Evolutionary conservation across 768 basidiomycete genomes (phyloP), one percentile per base, ranked within the genome.

Genomic region (Daedaleopsis nitida): DNA sequence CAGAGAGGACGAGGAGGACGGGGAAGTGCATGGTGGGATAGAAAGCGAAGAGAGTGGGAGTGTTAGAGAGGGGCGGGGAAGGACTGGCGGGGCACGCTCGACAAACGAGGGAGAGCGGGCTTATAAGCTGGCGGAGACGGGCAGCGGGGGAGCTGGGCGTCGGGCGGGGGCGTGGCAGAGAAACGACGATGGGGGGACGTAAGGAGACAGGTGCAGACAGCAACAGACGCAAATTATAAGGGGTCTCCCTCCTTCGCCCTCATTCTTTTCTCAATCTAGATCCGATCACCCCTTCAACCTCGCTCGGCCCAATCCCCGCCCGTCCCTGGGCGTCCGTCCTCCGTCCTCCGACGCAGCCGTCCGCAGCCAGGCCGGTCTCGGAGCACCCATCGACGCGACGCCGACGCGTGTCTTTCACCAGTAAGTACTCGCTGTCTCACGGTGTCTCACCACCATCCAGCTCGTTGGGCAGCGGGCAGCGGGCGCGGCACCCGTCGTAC

Each of bases 1-100:
- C 61, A 63, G 72, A 66, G 68, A 82, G 60, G 64, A 83, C 66
- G 66, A 82, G 64, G 69, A 85, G 43, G 67, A 74, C 79, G 65
- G 74, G 11, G 75, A 81, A 72, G 66, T 78, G 77, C 76, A 80
- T 81, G 66, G 60, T 62, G 68, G 59, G 27, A 3, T 32, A 32
- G 70, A 71, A 70, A 66, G 69, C 49, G 65, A 49, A 61, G 61
- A 37, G 61, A 59, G 48, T 49, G 64, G 37, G 24, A 56, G 52
- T 55, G 47, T 51, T 38, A 52, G 57, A 23, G 59, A 62, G 55
- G 43, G 57, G 43, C 51, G 57, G 45, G 54, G 58, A 65, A 63
- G 56, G 61, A 62, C 56, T 58, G 61, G 47, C 50, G 37, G 57
- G 61, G 47, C 56, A 44, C 52, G 56, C 61, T 55, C 54, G 27